A percentile compares a stretch with the other conserved stretches of the same genome.
Evolutionary conservation across 2,329 filamentous ascomycete species (phyloP).

Genomic region (Monosporascus sp.): DNA sequence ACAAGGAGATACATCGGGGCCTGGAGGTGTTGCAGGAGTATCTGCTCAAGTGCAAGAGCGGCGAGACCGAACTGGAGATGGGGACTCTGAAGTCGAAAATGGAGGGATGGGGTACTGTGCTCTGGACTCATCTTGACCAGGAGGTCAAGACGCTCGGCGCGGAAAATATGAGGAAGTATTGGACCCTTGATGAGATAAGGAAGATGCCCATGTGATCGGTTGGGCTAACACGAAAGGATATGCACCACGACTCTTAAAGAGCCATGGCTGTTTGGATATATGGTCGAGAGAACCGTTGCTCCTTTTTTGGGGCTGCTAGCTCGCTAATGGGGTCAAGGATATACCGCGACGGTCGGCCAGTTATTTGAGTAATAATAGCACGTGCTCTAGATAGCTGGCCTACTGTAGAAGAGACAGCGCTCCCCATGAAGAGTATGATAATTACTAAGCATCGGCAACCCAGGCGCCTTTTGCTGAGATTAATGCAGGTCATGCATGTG

Average conservation of each 20-base stretch:
- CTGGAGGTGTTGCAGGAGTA: constrained; percentile 65
- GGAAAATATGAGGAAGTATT: constrained; percentile 83
- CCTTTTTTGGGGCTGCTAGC: no score
- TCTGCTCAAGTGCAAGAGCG: constrained; percentile 52
- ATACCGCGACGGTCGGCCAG: no score
- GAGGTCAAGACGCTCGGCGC: constrained; percentile 75
- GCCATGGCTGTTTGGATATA: no score
- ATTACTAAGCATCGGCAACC: no score
- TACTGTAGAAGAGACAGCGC: no score
- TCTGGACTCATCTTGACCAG: constrained; percentile 80
- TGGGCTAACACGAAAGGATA: neutral
- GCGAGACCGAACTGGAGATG: constrained; percentile 56
- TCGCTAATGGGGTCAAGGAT: no score
- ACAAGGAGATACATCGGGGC: constrained; percentile 72
- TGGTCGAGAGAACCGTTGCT: neutral
- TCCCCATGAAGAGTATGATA: no score
- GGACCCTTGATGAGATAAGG: constrained; percentile 69
- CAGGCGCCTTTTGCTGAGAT: no score
- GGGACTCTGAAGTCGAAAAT: constrained; percentile 61
- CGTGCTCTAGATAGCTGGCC: no score
- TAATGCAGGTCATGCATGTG: no score
- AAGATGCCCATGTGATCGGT: constrained; percentile 57
- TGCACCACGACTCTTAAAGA: no score
- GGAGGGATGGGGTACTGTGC: constrained; percentile 70
- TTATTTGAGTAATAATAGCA: no score